Percentiles rank a stretch among this genome's conserved stretches.
phyloP scores from a whole-genome alignment of 257 asterid genomes.

The Galeopsis tetrahit region DNA sequence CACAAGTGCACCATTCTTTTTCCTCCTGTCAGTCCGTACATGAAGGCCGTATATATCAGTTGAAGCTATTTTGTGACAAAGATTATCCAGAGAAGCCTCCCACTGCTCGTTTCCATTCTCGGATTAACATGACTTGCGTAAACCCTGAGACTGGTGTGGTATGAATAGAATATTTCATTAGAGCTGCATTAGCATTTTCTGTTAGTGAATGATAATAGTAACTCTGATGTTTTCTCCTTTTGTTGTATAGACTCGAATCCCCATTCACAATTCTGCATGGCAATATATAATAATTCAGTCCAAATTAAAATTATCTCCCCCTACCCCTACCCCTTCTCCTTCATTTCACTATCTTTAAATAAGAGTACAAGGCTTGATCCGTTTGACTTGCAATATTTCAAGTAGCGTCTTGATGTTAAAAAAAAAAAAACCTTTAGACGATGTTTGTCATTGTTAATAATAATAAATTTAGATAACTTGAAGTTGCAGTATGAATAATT shows the following conservation, averaged over 20 bases:
- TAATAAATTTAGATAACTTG: neutral
- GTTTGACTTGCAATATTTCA: neutral
- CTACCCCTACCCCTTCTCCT: too few species aligned
- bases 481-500: neutral
- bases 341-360: too few species aligned
- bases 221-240: neutral
- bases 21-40: constrained; percentile 85
- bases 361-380: neutral
- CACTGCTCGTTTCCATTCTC: constrained; percentile 81
- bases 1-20: constrained; percentile 24
- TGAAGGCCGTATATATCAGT: constrained; percentile 88
- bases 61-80: constrained; percentile 90
- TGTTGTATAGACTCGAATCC: neutral
- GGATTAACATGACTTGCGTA: constrained; percentile 79
- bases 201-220: constrained; percentile 14
- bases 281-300: neutral
- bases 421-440: too few species aligned
- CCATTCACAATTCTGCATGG: neutral
- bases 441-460: neutral
- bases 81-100: constrained; percentile 98
- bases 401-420: neutral
- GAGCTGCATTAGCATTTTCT: neutral
- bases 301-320: neutral
- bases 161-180: constrained; percentile 27
- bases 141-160: constrained; percentile 89